Evolutionary conservation across 2,329 filamentous ascomycete genomes (phyloP).

Genomic region (Aspergillus vadensis): DNA sequence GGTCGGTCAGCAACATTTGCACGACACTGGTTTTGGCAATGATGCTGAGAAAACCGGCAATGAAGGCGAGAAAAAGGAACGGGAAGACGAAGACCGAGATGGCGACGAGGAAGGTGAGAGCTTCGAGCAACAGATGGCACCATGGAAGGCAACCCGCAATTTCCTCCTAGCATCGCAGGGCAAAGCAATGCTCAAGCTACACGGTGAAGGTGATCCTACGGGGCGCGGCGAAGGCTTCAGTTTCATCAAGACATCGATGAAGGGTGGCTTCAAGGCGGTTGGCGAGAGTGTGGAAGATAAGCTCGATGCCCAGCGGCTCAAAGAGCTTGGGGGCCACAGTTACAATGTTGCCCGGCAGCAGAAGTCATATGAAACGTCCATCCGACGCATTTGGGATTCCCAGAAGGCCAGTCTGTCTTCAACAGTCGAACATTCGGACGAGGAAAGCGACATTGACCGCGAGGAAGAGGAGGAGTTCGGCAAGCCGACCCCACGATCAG

Average conservation of each 20-base stretch:
- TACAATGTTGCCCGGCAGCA: slow-evolving; percentile 98
- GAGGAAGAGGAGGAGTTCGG: slow-evolving; percentile 53
- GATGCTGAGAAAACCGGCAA: slow-evolving; percentile 62
- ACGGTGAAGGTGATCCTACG: slow-evolving; percentile 92
- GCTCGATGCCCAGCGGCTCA: slow-evolving; percentile 72
- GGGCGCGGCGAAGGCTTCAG: slow-evolving; percentile 92
- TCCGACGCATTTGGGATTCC: slow-evolving; percentile 87
- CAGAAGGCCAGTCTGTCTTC: slow-evolving; percentile 80
- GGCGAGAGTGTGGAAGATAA: slow-evolving; percentile 87
- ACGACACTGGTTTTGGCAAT: slow-evolving; percentile 82
- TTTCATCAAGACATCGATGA: slow-evolving; percentile 98
- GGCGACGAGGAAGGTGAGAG: slow-evolving; percentile 71
- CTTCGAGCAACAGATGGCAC: slow-evolving; percentile 84
- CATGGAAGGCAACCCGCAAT: slow-evolving; percentile 95
- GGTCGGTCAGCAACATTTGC: slow-evolving; percentile 84
- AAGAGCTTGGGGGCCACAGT: slow-evolving; percentile 78
- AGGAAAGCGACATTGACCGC: slow-evolving; percentile 64
- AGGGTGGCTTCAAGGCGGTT: slow-evolving; percentile 90
- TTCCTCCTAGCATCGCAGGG: slow-evolving; percentile 91
- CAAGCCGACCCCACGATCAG: slow-evolving; percentile 66
- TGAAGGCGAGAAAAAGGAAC: too few relatives aligned
- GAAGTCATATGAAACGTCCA: slow-evolving; percentile 85
- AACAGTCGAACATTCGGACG: slow-evolving; percentile 71
- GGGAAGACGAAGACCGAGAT: slow-evolving; percentile 54
- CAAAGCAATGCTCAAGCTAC: slow-evolving; percentile 94